These are phyloP conservation scores for Pholiota molesta DNA, from an alignment of 768 basidiomycete genomes.

Conservation along the genomic window DNA sequence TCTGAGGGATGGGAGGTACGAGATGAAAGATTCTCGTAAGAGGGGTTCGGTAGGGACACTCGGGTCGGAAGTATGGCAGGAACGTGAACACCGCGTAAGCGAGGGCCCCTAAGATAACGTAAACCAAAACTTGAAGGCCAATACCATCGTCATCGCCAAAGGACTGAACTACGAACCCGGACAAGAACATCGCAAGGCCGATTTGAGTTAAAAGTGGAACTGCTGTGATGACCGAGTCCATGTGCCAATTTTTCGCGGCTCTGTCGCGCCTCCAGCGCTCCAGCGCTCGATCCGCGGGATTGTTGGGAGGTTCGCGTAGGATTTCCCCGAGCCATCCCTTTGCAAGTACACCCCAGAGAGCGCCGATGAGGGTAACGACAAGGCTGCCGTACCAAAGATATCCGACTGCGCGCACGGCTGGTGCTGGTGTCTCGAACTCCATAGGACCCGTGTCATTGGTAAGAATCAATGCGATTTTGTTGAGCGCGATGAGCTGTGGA, in stretches of 20 bases:
- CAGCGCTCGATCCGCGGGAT: background rate
- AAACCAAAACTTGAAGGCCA: too few relatives aligned
- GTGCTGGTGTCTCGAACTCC: background rate
- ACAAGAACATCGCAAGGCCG: too few relatives aligned
- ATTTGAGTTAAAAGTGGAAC: too few relatives aligned
- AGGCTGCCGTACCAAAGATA: background rate
- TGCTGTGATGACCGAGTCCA: background rate
- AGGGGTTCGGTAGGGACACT: too few relatives aligned
- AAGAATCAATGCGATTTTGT: background rate
- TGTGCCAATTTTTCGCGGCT: background rate
- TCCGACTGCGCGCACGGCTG: background rate
- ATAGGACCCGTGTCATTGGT: background rate
- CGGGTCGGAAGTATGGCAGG: too few relatives aligned
- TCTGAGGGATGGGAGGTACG: too few relatives aligned
- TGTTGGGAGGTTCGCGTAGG: background rate
- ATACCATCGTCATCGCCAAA: too few relatives aligned
- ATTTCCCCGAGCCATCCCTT: background rate
- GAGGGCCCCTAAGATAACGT: too few relatives aligned
- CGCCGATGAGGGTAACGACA: background rate
- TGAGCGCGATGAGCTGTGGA: background rate
- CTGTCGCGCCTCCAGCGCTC: background rate
- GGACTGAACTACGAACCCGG: too few relatives aligned
- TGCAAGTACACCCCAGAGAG: background rate
- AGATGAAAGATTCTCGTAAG: too few relatives aligned
- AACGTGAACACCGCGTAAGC: too few relatives aligned